Base-by-base conservation (phyloP, 2,329 filamentous ascomycete species). In the Microdochium bolleyi region DNA sequence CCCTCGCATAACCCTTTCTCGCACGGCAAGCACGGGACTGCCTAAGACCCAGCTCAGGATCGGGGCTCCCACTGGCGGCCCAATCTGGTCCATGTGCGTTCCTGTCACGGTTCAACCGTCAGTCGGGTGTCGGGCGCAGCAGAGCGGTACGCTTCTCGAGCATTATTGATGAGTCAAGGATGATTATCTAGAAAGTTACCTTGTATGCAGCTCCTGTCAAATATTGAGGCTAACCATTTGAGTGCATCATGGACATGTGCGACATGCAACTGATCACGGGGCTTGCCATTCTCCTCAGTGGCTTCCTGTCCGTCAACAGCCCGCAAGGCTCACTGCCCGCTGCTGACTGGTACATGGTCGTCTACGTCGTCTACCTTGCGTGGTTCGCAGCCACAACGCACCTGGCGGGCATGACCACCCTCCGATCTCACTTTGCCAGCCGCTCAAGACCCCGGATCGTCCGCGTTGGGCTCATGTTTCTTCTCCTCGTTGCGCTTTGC, bases 231-330 rank as follows among this genome's bases (percentile, higher is more conserved):
- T 34, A 9, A 34, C 30, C n/a, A n/a, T 34, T 34, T 9, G 16
- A 49, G 32, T 9, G 37, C 49, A 30, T 41, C 52, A n/a, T 50
- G 48, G 11, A 53, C 46, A 27, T 50, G 25, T 16, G 38, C 30
- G 8, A 50, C 38, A n/a, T 24, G 21, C 32, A 51, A 24, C 10
- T 41, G 11, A 46, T 25, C 22, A 53, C 52, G 11, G 24, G 25
- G 22, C 13, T 37, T 14, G 50, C 3, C 24, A 48, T 49, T 22
- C 41, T 46, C 41, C 14, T 46, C 19, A 46, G 41, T n/a, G 41
- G 41, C 9, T 46, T 46, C 41, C 9, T 46, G 8, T n/a, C 41
- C 14, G 9, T n/a, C 9, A 9, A 46, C 9, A 9, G 8, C 21
- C 30, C 30, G 9, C 9, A 16, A 9, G 30, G 9, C 16, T 16